Percentiles rank a stretch among this genome's conserved stretches.
Conservation (phyloP, 2,329 filamentous ascomycete genomes). For the Venturia aucupariae region DNA sequence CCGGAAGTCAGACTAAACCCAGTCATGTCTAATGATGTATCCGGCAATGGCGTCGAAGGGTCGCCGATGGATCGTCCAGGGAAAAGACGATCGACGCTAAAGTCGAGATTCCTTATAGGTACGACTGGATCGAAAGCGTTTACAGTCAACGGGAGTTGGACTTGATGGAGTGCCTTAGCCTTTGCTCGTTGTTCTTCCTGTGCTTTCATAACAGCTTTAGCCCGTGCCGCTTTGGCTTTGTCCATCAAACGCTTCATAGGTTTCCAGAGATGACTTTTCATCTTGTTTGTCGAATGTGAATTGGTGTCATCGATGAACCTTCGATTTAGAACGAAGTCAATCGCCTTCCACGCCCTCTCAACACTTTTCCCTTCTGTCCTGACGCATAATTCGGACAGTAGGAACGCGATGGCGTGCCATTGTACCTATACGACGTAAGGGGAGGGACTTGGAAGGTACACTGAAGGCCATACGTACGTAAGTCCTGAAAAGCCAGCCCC, state of each 20-base stretch:
- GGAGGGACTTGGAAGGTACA: too few species aligned
- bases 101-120: constrained; percentile 11
- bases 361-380: constrained; percentile 48
- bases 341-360: constrained; percentile 51
- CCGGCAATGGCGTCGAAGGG: background rate
- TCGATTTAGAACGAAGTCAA: constrained; percentile 38
- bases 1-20: background rate
- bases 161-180: background rate
- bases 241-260: constrained; percentile 21
- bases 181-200: background rate
- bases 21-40: constrained; percentile 9
- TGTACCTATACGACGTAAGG: too few species aligned
- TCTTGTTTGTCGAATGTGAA: constrained; percentile 14
- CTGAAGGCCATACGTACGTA: constrained; percentile 40
- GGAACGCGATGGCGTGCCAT: constrained; percentile 55
- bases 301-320: constrained; percentile 31
- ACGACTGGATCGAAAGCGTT: constrained; percentile 1
- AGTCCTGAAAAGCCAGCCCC: constrained; percentile 56
- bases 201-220: constrained; percentile 5
- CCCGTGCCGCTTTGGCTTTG: background rate
- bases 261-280: constrained; percentile 51
- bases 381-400: constrained; percentile 50
- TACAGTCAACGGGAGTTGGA: background rate
- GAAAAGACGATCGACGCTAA: constrained; percentile 6
- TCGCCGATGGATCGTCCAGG: background rate